Percentiles rank a stretch among this genome's conserved stretches.
Evolutionary conservation across 2,329 filamentous ascomycete species (phyloP).

Genomic region (Trichophyton rubrum): DNA sequence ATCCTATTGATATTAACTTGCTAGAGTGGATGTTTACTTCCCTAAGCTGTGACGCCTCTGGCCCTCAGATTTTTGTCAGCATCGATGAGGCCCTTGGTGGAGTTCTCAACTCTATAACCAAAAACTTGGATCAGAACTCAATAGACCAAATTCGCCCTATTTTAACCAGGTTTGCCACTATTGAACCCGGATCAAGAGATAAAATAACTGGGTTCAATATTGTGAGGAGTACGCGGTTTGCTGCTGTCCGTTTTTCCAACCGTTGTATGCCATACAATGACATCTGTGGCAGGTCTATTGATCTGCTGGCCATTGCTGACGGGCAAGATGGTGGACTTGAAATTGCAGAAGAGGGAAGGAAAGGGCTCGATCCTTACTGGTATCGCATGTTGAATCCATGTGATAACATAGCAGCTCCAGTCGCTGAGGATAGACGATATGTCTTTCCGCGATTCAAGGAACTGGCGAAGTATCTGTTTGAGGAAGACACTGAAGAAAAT

Average conservation of each 20-base stretch:
- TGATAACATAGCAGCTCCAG: conserved; percentile 31
- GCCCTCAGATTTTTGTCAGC: conserved; percentile 63
- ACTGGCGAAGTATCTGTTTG: conserved; percentile 19
- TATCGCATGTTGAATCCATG: conserved; percentile 48
- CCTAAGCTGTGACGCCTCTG: conserved; percentile 63
- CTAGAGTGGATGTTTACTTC: conserved; percentile 74
- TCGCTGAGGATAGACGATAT: conserved; percentile 32
- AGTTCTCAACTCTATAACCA: conserved; percentile 49
- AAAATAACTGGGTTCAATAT: conserved; percentile 30
- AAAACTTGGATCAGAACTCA: conserved; percentile 29
- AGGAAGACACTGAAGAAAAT: neutral
- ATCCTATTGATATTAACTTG: conserved; percentile 39
- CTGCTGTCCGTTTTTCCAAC: conserved; percentile 80
- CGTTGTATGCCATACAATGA: conserved; percentile 71
- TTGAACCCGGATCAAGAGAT: conserved; percentile 31
- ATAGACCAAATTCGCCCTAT: conserved; percentile 41
- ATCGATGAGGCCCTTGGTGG: conserved; percentile 82
- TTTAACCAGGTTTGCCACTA: conserved; percentile 55
- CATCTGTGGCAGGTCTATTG: conserved; percentile 70
- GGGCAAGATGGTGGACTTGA: conserved; percentile 60
- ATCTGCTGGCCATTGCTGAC: conserved; percentile 66
- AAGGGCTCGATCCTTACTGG: conserved; percentile 72
- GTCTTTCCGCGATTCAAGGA: conserved; percentile 29
- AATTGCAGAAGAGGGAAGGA: conserved; percentile 76
- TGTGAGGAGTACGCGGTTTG: conserved; percentile 65